Percentiles rank a stretch among this genome's conserved stretches.
Conservation (phyloP, 2,329 filamentous ascomycete genomes). For the Fusarium clavum region DNA sequence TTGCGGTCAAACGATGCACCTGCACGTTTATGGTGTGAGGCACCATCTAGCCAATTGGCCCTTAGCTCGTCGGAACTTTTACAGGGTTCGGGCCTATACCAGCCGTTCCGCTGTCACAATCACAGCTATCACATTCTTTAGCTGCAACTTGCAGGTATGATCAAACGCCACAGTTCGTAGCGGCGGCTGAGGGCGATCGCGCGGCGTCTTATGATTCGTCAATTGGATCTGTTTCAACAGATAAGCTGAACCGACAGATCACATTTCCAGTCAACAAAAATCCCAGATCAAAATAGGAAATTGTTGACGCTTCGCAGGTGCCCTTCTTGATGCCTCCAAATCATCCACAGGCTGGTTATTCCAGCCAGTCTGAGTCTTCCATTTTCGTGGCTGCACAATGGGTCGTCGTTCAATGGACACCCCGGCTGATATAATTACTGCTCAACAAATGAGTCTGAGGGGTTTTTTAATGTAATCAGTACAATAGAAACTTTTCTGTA, state of each 20-base stretch:
- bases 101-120: background rate
- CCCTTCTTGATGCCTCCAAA: background rate
- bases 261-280: background rate
- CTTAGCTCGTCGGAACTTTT: background rate
- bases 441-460: fast-evolving
- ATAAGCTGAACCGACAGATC: fast-evolving
- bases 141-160: background rate
- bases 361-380: background rate
- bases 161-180: background rate
- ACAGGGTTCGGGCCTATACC: background rate
- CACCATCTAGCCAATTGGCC: background rate
- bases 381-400: too few species aligned
- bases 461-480: fast-evolving
- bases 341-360: background rate
- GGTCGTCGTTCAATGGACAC: fast-evolving
- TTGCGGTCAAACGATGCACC: background rate
- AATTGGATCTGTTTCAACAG: too few species aligned
- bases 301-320: too few species aligned
- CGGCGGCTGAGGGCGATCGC: background rate
- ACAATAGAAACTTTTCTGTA: background rate
- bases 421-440: fast-evolving
- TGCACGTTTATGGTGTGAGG: background rate
- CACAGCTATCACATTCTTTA: background rate
- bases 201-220: too few species aligned
- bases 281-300: fast-evolving